Evolutionary conservation across 306 rosid species (phyloP).

Genomic region (Quercus cerris): DNA sequence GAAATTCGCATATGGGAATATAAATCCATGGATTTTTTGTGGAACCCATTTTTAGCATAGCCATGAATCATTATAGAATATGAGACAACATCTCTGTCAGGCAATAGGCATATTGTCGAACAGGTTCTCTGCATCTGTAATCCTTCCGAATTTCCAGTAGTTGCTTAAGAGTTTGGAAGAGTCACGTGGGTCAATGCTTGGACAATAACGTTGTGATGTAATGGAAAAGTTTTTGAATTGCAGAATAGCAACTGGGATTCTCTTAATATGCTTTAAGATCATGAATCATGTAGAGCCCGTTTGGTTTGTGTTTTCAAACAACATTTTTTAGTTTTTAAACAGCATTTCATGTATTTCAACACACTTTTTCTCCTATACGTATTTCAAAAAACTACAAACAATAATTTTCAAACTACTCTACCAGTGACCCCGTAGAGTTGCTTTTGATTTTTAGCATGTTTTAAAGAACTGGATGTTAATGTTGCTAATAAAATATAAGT

Average conservation of each 20-base stretch:
- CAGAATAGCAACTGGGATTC: neutral
- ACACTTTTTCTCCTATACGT: too few species aligned
- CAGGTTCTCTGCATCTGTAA: conserved; percentile 13
- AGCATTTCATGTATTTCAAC: too few species aligned
- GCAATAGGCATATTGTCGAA: neutral
- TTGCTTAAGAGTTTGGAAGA: neutral
- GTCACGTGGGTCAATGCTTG: neutral
- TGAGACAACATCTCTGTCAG: conserved; percentile 3
- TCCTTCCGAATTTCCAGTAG: neutral
- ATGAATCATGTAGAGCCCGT: neutral
- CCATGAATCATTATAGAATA: conserved; percentile 17
- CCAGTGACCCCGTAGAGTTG: too few species aligned
- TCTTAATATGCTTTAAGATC: neutral
- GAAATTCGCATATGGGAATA: conserved; percentile 7
- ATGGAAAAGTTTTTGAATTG: neutral
- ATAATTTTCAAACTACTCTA: too few species aligned
- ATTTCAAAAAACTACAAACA: too few species aligned
- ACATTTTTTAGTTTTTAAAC: too few species aligned
- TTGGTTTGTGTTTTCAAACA: too few species aligned
- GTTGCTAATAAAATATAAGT: neutral
- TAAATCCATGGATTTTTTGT: neutral
- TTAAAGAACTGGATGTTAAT: too few species aligned
- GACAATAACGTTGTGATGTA: neutral
- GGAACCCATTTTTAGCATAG: conserved; percentile 5
- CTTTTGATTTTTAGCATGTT: too few species aligned